A percentile compares a stretch with the other conserved stretches of the same genome.
phyloP scores from a whole-genome alignment of 2,329 filamentous ascomycete genomes.

The Proliferodiscus dingleyae region DNA sequence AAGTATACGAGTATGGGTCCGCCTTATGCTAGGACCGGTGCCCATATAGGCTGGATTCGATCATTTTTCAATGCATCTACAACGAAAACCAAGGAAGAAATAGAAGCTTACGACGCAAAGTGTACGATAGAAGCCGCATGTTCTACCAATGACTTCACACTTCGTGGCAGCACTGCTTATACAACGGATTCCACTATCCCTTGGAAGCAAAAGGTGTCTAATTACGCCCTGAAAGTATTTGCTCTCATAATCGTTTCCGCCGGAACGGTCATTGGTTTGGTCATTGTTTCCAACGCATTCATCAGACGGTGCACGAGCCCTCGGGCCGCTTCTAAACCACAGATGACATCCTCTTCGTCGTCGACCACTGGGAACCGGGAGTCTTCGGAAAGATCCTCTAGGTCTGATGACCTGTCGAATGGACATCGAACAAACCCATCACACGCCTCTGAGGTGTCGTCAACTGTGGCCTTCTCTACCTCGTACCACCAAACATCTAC shows the following conservation, averaged over 20 bases:
- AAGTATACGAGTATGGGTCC: slow-evolving; percentile 40
- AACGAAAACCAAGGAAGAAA: slow-evolving; percentile 30
- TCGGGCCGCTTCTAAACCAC: too few relatives aligned
- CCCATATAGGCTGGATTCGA: slow-evolving; percentile 41
- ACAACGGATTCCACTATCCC: slow-evolving; percentile 1
- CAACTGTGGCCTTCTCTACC: not conserved
- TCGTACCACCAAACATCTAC: not conserved
- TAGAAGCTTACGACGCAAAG: slow-evolving; percentile 24
- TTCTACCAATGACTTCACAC: slow-evolving; percentile 18
- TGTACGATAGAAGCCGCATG: slow-evolving; percentile 34
- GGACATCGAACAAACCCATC: not conserved
- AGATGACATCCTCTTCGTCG: too few relatives aligned
- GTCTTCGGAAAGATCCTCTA: too few relatives aligned
- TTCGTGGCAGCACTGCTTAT: slow-evolving; percentile 9
- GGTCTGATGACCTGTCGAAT: not conserved
- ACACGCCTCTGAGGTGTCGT: not conserved
- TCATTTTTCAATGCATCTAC: slow-evolving; percentile 48
- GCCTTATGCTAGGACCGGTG: slow-evolving; percentile 34
- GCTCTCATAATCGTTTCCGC: slow-evolving; percentile 4
- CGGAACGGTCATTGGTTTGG: not conserved
- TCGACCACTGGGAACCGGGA: too few relatives aligned
- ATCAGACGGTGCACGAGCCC: too few relatives aligned
- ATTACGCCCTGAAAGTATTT: not conserved
- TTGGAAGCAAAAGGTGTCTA: slow-evolving; percentile 8
- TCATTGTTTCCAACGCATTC: not conserved